Percentiles rank a stretch among this genome's conserved stretches.
These are phyloP conservation scores for Podospora pseudoanserina DNA, from an alignment of 495 filamentous ascomycete species.

Conservation along the genomic window DNA sequence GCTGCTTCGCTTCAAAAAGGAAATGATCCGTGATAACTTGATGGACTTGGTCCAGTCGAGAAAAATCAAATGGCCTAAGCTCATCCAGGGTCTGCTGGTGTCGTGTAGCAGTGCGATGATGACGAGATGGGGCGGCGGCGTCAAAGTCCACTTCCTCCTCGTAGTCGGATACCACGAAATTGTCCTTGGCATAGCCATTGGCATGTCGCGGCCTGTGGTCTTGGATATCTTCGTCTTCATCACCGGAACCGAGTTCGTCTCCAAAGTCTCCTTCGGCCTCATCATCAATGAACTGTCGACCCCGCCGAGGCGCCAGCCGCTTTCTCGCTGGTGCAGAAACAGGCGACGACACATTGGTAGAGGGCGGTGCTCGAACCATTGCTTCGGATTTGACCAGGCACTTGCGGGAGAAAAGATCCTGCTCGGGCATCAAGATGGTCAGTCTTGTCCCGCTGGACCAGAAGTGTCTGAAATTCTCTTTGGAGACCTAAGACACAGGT, in stretches of 20 bases:
- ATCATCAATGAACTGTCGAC: slow-evolving; percentile 14
- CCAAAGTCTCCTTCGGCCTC: slow-evolving; percentile 32
- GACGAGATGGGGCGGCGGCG: slow-evolving; percentile 33
- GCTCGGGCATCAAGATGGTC: slow-evolving; percentile 4
- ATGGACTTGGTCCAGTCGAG: slow-evolving; percentile 52
- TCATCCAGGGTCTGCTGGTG: slow-evolving; percentile 31
- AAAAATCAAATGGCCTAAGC: slow-evolving; percentile 61
- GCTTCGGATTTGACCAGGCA: background rate
- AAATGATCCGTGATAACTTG: slow-evolving; percentile 58
- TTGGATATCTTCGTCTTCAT: slow-evolving; percentile 31
- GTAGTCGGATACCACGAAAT: slow-evolving; percentile 49
- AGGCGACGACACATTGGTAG: slow-evolving; percentile 86
- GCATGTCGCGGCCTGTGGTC: slow-evolving; percentile 30
- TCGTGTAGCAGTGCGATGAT: slow-evolving; percentile 38
- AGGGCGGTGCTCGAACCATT: slow-evolving; percentile 44
- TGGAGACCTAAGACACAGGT: background rate
- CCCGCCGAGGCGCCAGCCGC: slow-evolving; percentile 39
- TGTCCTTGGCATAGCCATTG: slow-evolving; percentile 49
- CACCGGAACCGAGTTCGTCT: background rate
- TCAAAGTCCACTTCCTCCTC: slow-evolving; percentile 57
- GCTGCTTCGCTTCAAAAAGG: slow-evolving; percentile 64
- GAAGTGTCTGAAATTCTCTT: background rate
- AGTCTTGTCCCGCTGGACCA: background rate
- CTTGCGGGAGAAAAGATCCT: background rate
- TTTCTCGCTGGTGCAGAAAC: slow-evolving; percentile 41